A percentile compares a stretch with the other conserved stretches of the same genome.
Evolutionary conservation across 1,284 basidiomycete genomes (phyloP).

Genomic region (Trametes sp.): DNA sequence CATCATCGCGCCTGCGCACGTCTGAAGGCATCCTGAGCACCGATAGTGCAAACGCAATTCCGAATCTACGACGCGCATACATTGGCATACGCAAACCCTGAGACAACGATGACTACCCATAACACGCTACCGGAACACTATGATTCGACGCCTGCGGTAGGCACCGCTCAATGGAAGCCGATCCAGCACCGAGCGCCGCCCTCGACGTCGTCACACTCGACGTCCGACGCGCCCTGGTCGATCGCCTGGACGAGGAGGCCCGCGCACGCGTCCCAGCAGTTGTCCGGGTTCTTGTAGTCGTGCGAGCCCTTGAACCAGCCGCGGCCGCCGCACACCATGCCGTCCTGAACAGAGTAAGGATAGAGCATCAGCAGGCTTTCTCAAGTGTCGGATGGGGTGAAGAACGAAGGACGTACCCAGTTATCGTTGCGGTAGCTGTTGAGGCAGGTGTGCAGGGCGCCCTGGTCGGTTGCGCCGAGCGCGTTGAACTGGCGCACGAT

Average conservation of each 20-base stretch:
- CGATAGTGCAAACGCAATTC: no score
- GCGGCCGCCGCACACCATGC: neutral
- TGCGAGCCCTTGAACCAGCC: slow-evolving; percentile 2
- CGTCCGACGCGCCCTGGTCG: slow-evolving; percentile 11
- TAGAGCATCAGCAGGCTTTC: no score
- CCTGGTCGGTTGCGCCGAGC: neutral
- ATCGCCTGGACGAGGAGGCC: neutral
- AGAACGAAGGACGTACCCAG: neutral
- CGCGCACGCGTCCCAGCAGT: slow-evolving; percentile 16
- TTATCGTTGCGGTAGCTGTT: slow-evolving; percentile 8
- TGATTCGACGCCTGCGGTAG: neutral
- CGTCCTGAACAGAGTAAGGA: neutral
- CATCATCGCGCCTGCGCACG: slow-evolving; percentile 10
- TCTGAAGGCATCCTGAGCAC: no score
- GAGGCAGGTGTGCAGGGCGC: slow-evolving; percentile 4
- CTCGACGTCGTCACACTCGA: slow-evolving; percentile 9
- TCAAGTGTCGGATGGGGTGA: no score
- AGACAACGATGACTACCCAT: neutral
- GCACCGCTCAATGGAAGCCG: slow-evolving; percentile 6
- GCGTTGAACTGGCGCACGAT: slow-evolving; percentile 1
- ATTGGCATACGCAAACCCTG: neutral
- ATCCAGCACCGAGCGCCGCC: slow-evolving; percentile 12
- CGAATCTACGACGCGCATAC: no score
- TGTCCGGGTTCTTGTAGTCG: slow-evolving; percentile 5
- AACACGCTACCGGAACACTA: no score